Percentiles rank a stretch among this genome's conserved stretches.
Evolutionary conservation across 371 early-diverging fungal species (phyloP).

Genomic region (Mucor piriformis): DNA sequence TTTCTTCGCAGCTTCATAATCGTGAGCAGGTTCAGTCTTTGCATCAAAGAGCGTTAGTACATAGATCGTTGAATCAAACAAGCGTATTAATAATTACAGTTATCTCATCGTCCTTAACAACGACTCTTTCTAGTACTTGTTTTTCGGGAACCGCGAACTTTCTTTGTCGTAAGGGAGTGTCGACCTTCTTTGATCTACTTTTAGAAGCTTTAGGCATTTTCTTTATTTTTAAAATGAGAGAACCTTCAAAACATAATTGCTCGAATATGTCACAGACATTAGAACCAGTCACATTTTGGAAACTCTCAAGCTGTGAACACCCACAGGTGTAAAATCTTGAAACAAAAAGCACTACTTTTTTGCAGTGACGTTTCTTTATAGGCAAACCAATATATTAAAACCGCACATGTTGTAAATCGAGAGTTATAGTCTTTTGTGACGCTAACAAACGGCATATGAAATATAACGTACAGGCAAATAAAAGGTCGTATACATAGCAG

Average conservation of each 20-base stretch:
- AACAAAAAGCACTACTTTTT: no score
- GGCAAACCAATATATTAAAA: no score
- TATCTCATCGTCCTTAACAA: constrained; percentile 12
- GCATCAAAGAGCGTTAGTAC: not conserved
- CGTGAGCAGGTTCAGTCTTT: constrained; percentile 20
- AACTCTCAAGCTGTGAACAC: no score
- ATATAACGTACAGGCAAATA: no score
- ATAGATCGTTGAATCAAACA: not conserved
- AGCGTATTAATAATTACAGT: constrained; percentile 2
- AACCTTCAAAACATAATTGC: constrained; percentile 4
- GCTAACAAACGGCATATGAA: no score
- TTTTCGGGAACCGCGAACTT: constrained; percentile 32
- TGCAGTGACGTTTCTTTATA: no score
- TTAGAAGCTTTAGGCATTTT: constrained; percentile 52
- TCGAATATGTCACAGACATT: constrained; percentile 1
- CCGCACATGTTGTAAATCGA: no score
- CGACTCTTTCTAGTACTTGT: constrained; percentile 28
- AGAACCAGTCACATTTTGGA: not conserved
- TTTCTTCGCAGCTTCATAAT: constrained; percentile 36
- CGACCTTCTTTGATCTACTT: constrained; percentile 22
- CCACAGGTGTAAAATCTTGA: no score
- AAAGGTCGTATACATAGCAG: no score
- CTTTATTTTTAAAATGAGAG: constrained; percentile 3
- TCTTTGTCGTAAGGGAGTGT: constrained; percentile 22
- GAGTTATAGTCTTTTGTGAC: no score